Evolutionary conservation across 139 green algal species (phyloP).

Genomic region (Picochlorum sp.): DNA sequence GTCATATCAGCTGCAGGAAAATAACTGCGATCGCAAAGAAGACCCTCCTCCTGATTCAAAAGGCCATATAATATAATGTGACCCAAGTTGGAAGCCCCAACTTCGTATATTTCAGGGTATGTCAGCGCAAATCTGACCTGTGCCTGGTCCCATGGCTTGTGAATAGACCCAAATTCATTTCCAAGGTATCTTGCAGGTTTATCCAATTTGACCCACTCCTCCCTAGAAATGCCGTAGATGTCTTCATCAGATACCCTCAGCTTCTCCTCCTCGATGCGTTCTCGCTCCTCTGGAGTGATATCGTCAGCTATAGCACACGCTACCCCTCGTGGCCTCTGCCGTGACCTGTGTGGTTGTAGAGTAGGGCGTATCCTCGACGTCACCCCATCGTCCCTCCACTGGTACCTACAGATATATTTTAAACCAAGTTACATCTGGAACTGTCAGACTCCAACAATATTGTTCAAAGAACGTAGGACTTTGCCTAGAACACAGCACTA

Average conservation of each 20-base stretch:
- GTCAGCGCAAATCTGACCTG: constrained; percentile 59
- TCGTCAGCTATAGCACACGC: not conserved
- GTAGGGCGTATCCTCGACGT: not conserved
- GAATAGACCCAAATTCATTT: constrained; percentile 69
- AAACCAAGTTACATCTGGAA: too few relatives aligned
- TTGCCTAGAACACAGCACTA: too few relatives aligned
- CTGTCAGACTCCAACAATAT: too few relatives aligned
- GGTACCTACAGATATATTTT: too few relatives aligned
- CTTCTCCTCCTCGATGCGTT: constrained; percentile 14
- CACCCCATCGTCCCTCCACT: not conserved
- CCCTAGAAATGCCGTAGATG: constrained; percentile 44
- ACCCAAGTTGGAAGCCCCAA: constrained; percentile 63
- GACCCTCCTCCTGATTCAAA: constrained; percentile 38
- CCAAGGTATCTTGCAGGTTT: constrained; percentile 59
- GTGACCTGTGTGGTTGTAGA: not conserved
- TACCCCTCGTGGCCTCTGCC: not conserved
- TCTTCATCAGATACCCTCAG: constrained; percentile 12
- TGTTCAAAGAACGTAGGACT: too few relatives aligned
- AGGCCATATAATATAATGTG: constrained; percentile 71
- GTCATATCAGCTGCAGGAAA: constrained; percentile 35
- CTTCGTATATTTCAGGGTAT: constrained; percentile 65
- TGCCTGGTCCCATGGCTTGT: constrained; percentile 55
- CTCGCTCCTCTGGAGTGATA: not conserved
- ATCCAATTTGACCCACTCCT: constrained; percentile 35
- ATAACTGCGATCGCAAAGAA: constrained; percentile 65